These are phyloP conservation scores for Diplotaxis tenuifolia DNA, from an alignment of 345 rosid species.

Conservation along the genomic window DNA sequence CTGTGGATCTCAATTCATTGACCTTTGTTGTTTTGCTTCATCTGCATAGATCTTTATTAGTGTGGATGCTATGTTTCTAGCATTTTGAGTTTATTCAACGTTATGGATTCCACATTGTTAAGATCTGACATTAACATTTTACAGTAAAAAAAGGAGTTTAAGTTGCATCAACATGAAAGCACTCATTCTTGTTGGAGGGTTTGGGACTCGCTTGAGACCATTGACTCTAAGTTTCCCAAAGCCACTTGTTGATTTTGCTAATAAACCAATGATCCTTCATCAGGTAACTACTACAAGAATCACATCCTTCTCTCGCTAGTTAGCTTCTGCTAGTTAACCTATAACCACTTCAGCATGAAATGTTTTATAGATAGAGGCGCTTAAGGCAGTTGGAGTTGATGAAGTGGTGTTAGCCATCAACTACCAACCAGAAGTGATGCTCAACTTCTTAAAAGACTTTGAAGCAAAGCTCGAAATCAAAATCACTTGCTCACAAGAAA, in stretches of 20 bases:
- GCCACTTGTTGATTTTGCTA: slow-evolving; percentile 97
- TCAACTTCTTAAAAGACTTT: slow-evolving; percentile 85
- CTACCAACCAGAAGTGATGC: slow-evolving; percentile 98
- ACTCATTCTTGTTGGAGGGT: slow-evolving; percentile 97
- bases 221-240: slow-evolving; percentile 96
- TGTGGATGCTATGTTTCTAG: background rate
- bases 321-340: background rate
- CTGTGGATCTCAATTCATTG: slow-evolving; percentile 24
- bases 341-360: background rate
- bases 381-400: slow-evolving; percentile 87
- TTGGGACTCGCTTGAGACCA: slow-evolving; percentile 97
- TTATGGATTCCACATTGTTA: background rate
- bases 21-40: background rate
- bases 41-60: background rate
- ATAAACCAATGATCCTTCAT: slow-evolving; percentile 98
- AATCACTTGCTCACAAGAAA: slow-evolving; percentile 97
- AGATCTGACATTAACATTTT: slow-evolving; percentile 17
- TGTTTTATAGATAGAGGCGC: slow-evolving; percentile 90
- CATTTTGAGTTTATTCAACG: background rate
- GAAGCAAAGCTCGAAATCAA: slow-evolving; percentile 84
- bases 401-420: slow-evolving; percentile 98
- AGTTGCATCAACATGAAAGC: slow-evolving; percentile 77
- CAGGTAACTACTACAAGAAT: slow-evolving; percentile 52
- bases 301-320: background rate
- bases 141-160: slow-evolving; percentile 40